phyloP scores from a whole-genome alignment of 495 filamentous ascomycete species.

The Daldinia caldariorum region DNA sequence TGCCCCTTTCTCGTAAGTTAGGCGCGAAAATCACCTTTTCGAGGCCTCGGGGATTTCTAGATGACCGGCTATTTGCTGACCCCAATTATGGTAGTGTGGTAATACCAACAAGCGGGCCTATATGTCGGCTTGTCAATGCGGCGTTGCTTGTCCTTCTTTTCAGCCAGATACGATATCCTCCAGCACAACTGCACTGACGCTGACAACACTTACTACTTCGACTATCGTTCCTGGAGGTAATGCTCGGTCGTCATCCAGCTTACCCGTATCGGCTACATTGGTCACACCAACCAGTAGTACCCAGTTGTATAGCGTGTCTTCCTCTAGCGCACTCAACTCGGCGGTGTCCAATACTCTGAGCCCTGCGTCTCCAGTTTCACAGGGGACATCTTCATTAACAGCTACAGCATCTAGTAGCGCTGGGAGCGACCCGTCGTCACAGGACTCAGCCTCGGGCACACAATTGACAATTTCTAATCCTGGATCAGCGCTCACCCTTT shows the following conservation, averaged over 20 bases:
- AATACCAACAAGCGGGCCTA: slow-evolving; percentile 38
- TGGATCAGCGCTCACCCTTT: slow-evolving; percentile 7
- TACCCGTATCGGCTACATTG: neutral
- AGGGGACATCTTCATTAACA: slow-evolving; percentile 10
- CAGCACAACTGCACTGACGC: slow-evolving; percentile 4
- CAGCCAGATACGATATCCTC: slow-evolving; percentile 12
- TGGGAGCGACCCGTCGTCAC: neutral
- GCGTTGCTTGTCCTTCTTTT: slow-evolving; percentile 36
- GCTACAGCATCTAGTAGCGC: slow-evolving; percentile 4
- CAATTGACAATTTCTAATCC: neutral
- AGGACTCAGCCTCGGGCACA: slow-evolving; percentile 2
- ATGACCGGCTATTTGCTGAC: slow-evolving; percentile 11
- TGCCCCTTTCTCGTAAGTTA: neutral
- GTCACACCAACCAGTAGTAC: neutral
- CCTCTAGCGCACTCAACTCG: slow-evolving; percentile 1
- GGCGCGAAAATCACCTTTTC: neutral
- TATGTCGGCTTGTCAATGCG: slow-evolving; percentile 44
- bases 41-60: neutral
- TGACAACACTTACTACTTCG: slow-evolving; percentile 28
- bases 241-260: slow-evolving; percentile 8
- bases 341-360: slow-evolving; percentile 11
- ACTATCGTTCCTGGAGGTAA: slow-evolving; percentile 9
- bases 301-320: neutral
- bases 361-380: slow-evolving; percentile 9
- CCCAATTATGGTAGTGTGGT: slow-evolving; percentile 29